Evolutionary conservation across 805 yeast genomes (phyloP).

Genomic region (Candida vaughaniae): DNA sequence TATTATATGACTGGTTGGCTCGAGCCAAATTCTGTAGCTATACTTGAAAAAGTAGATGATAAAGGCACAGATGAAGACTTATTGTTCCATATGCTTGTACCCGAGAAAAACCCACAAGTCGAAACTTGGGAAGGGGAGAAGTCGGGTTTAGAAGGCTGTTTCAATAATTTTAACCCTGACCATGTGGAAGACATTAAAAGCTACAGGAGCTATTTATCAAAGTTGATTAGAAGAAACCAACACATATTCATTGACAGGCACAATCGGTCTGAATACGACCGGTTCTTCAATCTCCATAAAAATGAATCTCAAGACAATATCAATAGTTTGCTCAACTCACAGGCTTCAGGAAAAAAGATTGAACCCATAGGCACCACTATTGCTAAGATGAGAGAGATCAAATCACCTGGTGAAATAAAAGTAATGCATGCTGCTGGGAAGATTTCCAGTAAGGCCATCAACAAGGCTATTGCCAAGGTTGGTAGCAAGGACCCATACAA

Average conservation of each 20-base stretch:
- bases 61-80: conserved; percentile 48
- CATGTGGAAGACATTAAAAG: conserved; percentile 53
- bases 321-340: conserved; percentile 7
- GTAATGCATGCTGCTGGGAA: conserved; percentile 82
- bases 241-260: conserved; percentile 53
- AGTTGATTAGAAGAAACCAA: conserved; percentile 48
- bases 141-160: conserved; percentile 81
- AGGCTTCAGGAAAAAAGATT: conserved; percentile 30
- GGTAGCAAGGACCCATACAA: conserved; percentile 45
- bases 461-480: conserved; percentile 69
- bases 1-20: conserved; percentile 89
- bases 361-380: conserved; percentile 43
- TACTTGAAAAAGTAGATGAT: conserved; percentile 60
- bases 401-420: conserved; percentile 72
- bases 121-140: conserved; percentile 97
- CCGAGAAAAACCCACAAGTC: conserved; percentile 68
- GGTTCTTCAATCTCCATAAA: conserved; percentile 5
- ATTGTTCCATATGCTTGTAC: conserved; percentile 77
- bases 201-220: conserved; percentile 43
- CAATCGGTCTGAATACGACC: conserved; percentile 3
- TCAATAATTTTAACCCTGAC: conserved; percentile 86
- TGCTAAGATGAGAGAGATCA: conserved; percentile 59
- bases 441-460: conserved; percentile 80
- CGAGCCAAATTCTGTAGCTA: conserved; percentile 77
- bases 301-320: conserved; percentile 8